Conservation (phyloP, 345 rosid species). For the Camelina neglecta region DNA sequence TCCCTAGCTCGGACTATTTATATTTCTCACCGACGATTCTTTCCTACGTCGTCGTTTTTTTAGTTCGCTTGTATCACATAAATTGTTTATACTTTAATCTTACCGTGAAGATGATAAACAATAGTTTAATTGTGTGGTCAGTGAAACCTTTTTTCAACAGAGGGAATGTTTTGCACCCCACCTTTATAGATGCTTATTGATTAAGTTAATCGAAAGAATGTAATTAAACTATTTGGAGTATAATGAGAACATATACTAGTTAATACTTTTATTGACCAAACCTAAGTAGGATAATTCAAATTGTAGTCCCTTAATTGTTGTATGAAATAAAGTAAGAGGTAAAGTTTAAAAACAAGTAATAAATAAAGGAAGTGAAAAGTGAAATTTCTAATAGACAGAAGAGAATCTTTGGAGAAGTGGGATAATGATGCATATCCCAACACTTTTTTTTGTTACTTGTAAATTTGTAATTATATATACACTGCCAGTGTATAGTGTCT, state of each 20-base stretch:
- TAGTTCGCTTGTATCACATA: background rate
- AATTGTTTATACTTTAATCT: background rate
- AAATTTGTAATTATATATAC: background rate
- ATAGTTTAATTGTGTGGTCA: conserved; percentile 12
- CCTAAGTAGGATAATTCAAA: background rate
- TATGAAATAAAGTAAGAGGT: background rate
- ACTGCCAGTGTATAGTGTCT: background rate
- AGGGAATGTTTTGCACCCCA: conserved; percentile 37
- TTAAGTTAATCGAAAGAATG: background rate
- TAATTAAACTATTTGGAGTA: background rate
- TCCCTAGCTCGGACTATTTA: conserved; percentile 18
- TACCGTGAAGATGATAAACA: background rate
- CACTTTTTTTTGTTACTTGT: conserved; percentile 22
- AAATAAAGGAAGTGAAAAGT: conserved; percentile 9
- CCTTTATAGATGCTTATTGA: background rate
- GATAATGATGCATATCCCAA: conserved; percentile 51
- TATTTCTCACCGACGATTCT: conserved; percentile 40
- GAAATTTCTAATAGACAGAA: background rate
- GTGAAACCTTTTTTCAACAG: conserved; percentile 1
- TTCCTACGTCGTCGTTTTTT: conserved; percentile 36
- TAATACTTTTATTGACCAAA: conserved; percentile 8
- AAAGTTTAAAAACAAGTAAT: background rate
- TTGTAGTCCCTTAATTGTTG: background rate
- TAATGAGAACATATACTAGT: too few species aligned
- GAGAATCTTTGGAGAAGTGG: conserved; percentile 46